Conservation (phyloP, 1,139 yeast species). For the Geotrichum candidum region DNA sequence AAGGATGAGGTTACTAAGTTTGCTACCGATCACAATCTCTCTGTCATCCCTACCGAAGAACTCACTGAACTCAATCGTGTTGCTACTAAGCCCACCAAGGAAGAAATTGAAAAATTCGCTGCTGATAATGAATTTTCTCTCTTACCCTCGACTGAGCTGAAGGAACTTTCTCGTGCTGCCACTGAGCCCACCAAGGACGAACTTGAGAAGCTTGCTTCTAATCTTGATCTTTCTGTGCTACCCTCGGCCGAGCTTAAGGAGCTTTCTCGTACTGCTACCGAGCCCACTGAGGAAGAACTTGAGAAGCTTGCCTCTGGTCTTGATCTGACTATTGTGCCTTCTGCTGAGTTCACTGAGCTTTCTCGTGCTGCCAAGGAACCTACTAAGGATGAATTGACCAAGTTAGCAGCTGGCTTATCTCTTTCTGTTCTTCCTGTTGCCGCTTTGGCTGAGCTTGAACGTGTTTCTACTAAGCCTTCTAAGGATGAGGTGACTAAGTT, state of each 20-base stretch:
- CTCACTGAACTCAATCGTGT: conserved; percentile 22
- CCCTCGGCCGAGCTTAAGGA: conserved; percentile 22
- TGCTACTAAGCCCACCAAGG: conserved; percentile 38
- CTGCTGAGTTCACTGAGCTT: conserved; percentile 24
- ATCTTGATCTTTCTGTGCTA: conserved; percentile 30
- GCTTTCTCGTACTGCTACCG: conserved; percentile 19
- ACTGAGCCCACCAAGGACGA: conserved; percentile 22
- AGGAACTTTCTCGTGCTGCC: conserved; percentile 19
- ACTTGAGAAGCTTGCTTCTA: conserved; percentile 31
- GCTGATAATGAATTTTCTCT: conserved; percentile 18
- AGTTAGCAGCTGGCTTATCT: conserved; percentile 27
- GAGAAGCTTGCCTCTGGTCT: conserved; percentile 10
- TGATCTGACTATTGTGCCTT: conserved; percentile 26
- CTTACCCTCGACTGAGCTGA: conserved; percentile 26
- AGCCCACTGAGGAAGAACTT: conserved; percentile 28
- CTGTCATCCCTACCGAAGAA: conserved; percentile 26
- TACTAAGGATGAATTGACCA: too few relatives aligned
- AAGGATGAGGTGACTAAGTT: conserved; percentile 19
- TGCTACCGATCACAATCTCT: conserved; percentile 17
- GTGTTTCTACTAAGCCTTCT: conserved; percentile 24
- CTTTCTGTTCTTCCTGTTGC: conserved; percentile 33
- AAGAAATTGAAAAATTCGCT: conserved; percentile 37
- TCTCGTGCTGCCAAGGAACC: conserved; percentile 33
- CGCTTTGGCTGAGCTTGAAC: conserved; percentile 17
- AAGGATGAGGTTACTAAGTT: conserved; percentile 19